A percentile compares a stretch with the other conserved stretches of the same genome.
Conservation (phyloP, 2,329 filamentous ascomycete species). For the Trichoderma citrinoviride region DNA sequence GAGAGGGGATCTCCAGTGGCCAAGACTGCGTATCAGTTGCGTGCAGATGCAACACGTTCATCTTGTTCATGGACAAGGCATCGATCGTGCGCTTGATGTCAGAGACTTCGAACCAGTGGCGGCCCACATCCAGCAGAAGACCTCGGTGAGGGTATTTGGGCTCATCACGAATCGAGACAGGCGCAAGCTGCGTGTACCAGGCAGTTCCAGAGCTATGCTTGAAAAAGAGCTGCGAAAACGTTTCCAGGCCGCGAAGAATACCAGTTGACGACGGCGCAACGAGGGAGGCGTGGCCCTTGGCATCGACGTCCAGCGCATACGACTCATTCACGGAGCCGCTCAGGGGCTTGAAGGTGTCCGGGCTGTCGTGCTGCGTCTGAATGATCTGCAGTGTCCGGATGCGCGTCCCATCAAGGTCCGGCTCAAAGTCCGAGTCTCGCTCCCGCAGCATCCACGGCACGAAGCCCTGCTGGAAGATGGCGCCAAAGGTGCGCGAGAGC, state of each 20-base stretch:
- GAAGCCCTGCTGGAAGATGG: constrained; percentile 66
- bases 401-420: constrained; percentile 44
- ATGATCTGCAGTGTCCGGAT: constrained; percentile 61
- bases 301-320: constrained; percentile 63
- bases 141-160: constrained; percentile 77
- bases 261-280: constrained; percentile 65
- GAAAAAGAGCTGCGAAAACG: constrained; percentile 79
- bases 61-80: constrained; percentile 72
- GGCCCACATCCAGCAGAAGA: constrained; percentile 72
- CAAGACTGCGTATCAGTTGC: constrained; percentile 81
- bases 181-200: constrained; percentile 69
- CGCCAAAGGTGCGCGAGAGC: constrained; percentile 57
- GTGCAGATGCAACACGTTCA: constrained; percentile 80
- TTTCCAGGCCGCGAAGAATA: constrained; percentile 69
- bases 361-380: constrained; percentile 54
- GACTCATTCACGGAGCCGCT: constrained; percentile 70
- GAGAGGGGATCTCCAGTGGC: constrained; percentile 74
- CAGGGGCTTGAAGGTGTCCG: constrained; percentile 57
- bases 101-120: constrained; percentile 66
- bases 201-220: constrained; percentile 56
- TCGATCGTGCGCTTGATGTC: constrained; percentile 76
- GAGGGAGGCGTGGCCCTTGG: constrained; percentile 60
- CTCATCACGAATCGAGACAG: constrained; percentile 67
- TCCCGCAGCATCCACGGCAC: constrained; percentile 76
- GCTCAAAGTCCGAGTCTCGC: constrained; percentile 64